Percentiles rank a stretch among this genome's conserved stretches.
Conservation (phyloP, 768 basidiomycete genomes). For the Auriscalpium vulgare region DNA sequence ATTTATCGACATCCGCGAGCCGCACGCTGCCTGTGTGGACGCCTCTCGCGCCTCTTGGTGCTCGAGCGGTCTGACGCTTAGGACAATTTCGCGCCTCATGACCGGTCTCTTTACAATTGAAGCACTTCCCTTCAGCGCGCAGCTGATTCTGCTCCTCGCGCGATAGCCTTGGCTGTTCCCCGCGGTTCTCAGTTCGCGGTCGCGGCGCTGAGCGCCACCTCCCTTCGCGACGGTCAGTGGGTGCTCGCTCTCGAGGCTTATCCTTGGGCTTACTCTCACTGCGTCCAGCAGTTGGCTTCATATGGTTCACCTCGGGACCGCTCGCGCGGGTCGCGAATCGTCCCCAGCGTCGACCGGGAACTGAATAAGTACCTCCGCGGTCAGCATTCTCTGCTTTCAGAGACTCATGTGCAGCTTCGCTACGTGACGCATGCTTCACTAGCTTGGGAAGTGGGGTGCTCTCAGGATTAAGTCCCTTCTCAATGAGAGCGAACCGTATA, state of each 20-base stretch:
- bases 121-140: background rate
- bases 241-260: too few relatives aligned
- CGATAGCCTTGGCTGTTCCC: too few relatives aligned
- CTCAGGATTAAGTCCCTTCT: slow-evolving; percentile 10
- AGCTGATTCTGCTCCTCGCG: background rate
- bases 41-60: background rate
- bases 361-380: background rate
- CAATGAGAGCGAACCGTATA: slow-evolving; percentile 14
- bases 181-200: too few relatives aligned
- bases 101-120: background rate
- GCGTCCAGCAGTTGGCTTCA: background rate
- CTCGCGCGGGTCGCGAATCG: background rate
- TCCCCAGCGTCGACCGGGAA: background rate
- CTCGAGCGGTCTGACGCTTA: background rate
- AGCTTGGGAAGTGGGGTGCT: background rate
- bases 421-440: background rate
- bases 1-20: background rate
- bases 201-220: too few relatives aligned
- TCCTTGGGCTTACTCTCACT: background rate
- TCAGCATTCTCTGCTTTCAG: background rate
- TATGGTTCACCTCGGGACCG: background rate
- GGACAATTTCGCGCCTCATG: background rate
- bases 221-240: background rate
- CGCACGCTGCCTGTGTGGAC: background rate
- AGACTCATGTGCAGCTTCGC: background rate